Evolutionary conservation across 2,329 filamentous ascomycete genomes (phyloP).

Genomic region (Pezicula radicicola): DNA sequence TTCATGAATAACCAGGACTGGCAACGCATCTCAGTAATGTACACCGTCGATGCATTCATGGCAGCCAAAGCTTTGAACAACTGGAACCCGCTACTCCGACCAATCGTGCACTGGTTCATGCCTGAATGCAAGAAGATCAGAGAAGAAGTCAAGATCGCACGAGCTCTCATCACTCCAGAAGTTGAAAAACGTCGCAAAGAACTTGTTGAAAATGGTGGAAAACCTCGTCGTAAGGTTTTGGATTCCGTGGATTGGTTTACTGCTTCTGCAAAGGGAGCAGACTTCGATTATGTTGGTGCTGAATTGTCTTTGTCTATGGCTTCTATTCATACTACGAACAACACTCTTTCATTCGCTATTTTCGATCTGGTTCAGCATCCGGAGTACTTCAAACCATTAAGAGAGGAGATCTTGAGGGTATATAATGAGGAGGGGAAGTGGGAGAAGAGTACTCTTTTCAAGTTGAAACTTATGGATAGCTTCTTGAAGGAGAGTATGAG

Average conservation of each 20-base stretch:
- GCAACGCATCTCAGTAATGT: conserved; percentile 41
- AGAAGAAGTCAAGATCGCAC: conserved; percentile 32
- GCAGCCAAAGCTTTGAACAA: conserved; percentile 34
- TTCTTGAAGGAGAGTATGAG: conserved; percentile 36
- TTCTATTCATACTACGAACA: conserved; percentile 47
- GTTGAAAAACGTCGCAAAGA: conserved; percentile 11
- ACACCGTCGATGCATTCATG: conserved; percentile 37
- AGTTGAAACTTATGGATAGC: conserved; percentile 32
- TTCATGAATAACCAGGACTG: conserved; percentile 44
- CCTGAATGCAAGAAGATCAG: conserved; percentile 37
- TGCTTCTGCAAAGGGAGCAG: conserved; percentile 29
- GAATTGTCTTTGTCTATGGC: conserved; percentile 40
- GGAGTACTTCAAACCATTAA: conserved; percentile 30
- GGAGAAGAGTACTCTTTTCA: conserved; percentile 13
- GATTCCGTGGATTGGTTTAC: conserved; percentile 43
- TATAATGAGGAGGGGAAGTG: conserved; percentile 32
- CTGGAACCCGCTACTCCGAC: conserved; percentile 37
- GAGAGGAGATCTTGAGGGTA: conserved; percentile 33
- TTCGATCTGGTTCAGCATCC: conserved; percentile 47
- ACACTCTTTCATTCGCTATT: conserved; percentile 44
- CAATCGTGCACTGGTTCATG: conserved; percentile 41
- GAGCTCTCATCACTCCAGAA: conserved; percentile 28
- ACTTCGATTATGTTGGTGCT: conserved; percentile 29
- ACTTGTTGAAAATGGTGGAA: conserved; percentile 7
- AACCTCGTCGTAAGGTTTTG: conserved; percentile 23